phyloP scores from a whole-genome alignment of 345 rosid genomes.

The Iberis pinnata region DNA sequence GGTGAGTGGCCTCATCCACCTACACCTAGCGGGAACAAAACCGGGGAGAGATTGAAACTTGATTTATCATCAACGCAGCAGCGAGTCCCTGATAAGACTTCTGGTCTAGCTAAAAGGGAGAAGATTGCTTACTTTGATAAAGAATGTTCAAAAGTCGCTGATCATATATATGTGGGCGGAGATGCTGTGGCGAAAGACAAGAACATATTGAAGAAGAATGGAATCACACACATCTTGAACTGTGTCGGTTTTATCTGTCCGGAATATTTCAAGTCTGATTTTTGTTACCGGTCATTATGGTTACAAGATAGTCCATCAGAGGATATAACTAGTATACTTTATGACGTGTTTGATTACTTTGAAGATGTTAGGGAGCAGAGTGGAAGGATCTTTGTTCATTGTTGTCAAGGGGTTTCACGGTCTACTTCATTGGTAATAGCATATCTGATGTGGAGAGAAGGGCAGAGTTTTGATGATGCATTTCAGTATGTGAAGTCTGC shows the following conservation, averaged over 20 bases:
- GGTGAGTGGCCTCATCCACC: slow-evolving; percentile 98
- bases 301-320: slow-evolving; percentile 97
- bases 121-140: slow-evolving; percentile 91
- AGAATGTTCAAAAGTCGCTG: slow-evolving; percentile 94
- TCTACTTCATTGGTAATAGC: slow-evolving; percentile 98
- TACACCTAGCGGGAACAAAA: slow-evolving; percentile 71
- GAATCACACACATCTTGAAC: slow-evolving; percentile 87
- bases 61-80: slow-evolving; percentile 70
- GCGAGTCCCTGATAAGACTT: slow-evolving; percentile 54
- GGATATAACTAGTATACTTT: slow-evolving; percentile 95
- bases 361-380: slow-evolving; percentile 91
- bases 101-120: slow-evolving; percentile 76
- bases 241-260: slow-evolving; percentile 99
- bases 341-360: slow-evolving; percentile 97
- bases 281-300: slow-evolving; percentile 91
- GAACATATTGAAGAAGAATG: slow-evolving; percentile 68
- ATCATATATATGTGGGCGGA: slow-evolving; percentile 93
- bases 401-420: slow-evolving; percentile 97
- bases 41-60: slow-evolving; percentile 85
- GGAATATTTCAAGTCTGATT: slow-evolving; percentile 85
- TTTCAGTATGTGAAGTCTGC: slow-evolving; percentile 95
- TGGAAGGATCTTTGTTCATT: slow-evolving; percentile 95
- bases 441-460: slow-evolving; percentile 98
- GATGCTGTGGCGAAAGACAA: slow-evolving; percentile 90
- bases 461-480: slow-evolving; percentile 97